A percentile compares a stretch with the other conserved stretches of the same genome.
Conservation (phyloP, 768 basidiomycete species). For the Rhizopogon roseolus region DNA sequence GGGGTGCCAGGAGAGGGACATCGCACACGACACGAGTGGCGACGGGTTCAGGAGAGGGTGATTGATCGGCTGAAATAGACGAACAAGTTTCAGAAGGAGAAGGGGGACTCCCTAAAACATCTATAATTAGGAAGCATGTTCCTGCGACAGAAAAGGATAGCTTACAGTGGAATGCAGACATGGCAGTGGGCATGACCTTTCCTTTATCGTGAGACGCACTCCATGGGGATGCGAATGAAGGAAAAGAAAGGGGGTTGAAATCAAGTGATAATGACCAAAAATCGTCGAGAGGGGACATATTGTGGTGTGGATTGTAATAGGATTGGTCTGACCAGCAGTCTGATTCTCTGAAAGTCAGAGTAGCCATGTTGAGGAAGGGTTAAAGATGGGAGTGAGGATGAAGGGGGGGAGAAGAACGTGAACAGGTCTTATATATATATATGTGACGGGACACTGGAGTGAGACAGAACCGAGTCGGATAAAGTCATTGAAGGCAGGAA, state of each 20-base stretch:
- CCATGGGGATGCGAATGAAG: slow-evolving; percentile 6
- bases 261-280: slow-evolving; percentile 6
- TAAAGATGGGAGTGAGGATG: slow-evolving; percentile 2
- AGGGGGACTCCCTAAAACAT: slow-evolving; percentile 28
- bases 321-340: not conserved
- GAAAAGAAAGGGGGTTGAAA: slow-evolving; percentile 10
- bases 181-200: not conserved
- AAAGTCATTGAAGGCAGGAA: slow-evolving; percentile 14
- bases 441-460: slow-evolving; percentile 15
- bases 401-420: slow-evolving; percentile 1
- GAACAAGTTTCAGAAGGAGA: slow-evolving; percentile 40
- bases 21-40: slow-evolving; percentile 53
- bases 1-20: slow-evolving; percentile 64
- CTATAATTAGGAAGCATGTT: not conserved
- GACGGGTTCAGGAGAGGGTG: slow-evolving; percentile 22
- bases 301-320: not conserved
- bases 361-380: slow-evolving; percentile 9
- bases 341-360: slow-evolving; percentile 14
- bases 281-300: slow-evolving; percentile 21
- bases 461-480: slow-evolving; percentile 25
- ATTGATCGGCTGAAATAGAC: slow-evolving; percentile 17
- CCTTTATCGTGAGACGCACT: not conserved
- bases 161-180: slow-evolving; percentile 24
- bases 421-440: slow-evolving; percentile 21
- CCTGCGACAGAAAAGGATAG: not conserved